Conservation (phyloP, 2,329 filamentous ascomycete genomes). For the Orbilia javanica region DNA sequence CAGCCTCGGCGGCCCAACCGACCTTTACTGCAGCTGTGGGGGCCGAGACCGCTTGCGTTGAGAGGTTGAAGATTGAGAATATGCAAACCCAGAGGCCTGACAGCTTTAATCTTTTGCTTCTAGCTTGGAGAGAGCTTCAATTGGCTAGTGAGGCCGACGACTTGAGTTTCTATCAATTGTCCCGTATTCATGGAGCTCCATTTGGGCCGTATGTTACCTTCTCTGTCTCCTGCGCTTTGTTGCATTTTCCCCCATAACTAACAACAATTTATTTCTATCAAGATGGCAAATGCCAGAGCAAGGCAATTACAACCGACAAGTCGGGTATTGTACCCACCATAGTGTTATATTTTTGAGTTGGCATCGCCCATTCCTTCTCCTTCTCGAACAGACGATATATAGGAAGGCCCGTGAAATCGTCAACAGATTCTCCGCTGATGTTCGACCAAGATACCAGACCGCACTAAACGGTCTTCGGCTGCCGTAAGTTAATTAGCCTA, state of each 20-base stretch:
- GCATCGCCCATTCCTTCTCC: conserved; percentile 63
- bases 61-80: conserved; percentile 51
- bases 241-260: conserved; percentile 1
- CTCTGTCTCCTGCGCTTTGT: not conserved
- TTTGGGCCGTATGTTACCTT: conserved; percentile 54
- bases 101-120: conserved; percentile 60
- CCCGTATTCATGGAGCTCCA: conserved; percentile 59
- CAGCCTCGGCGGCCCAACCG: not conserved
- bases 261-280: not conserved
- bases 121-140: conserved; percentile 59
- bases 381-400: conserved; percentile 61
- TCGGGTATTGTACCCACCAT: conserved; percentile 62
- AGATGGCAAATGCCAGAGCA: conserved; percentile 55
- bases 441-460: conserved; percentile 54
- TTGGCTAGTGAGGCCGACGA: conserved; percentile 53
- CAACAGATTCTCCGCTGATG: conserved; percentile 55
- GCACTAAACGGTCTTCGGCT: conserved; percentile 59
- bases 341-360: conserved; percentile 62
- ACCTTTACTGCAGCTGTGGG: conserved; percentile 32
- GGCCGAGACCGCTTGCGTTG: conserved; percentile 40
- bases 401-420: conserved; percentile 57
- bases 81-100: conserved; percentile 44
- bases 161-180: conserved; percentile 57
- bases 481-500: conserved; percentile 56
- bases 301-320: conserved; percentile 48